These are phyloP conservation scores for Kazachstania kunashirensis DNA, from an alignment of 805 yeast species.

Conservation along the genomic window DNA sequence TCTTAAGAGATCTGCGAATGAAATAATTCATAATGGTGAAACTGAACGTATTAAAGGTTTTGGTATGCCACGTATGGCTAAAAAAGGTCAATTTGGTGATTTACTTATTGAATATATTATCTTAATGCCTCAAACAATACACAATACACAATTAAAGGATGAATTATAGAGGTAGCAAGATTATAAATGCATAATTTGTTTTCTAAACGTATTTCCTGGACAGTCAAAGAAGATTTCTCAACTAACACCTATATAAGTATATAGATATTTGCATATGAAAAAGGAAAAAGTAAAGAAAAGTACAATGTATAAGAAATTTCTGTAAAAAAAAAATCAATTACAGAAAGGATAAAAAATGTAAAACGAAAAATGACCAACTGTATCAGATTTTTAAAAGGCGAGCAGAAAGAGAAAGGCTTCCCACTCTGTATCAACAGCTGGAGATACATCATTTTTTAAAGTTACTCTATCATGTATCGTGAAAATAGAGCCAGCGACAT, in stretches of 20 bases:
- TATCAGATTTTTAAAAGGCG: slow-evolving; percentile 23
- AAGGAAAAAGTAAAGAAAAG: too few species aligned
- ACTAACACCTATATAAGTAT: background rate
- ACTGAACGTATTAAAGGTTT: slow-evolving; percentile 59
- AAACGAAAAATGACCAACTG: slow-evolving; percentile 32
- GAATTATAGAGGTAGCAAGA: slow-evolving; percentile 16
- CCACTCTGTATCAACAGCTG: slow-evolving; percentile 29
- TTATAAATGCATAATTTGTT: too few species aligned
- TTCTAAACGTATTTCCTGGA: too few species aligned
- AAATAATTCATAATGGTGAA: slow-evolving; percentile 52
- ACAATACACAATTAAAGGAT: slow-evolving; percentile 9
- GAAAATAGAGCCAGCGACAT: background rate
- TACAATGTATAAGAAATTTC: too few species aligned
- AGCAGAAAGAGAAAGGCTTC: slow-evolving; percentile 26
- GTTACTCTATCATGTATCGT: slow-evolving; percentile 23
- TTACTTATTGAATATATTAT: slow-evolving; percentile 41
- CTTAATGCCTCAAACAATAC: slow-evolving; percentile 31
- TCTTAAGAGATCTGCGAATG: slow-evolving; percentile 43
- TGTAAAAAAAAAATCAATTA: too few species aligned
- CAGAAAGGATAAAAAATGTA: slow-evolving; percentile 15
- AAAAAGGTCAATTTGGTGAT: slow-evolving; percentile 41
- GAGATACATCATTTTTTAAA: slow-evolving; percentile 30
- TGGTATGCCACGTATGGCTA: slow-evolving; percentile 64
- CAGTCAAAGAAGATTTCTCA: too few species aligned
- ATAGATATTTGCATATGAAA: too few species aligned